Base-by-base conservation (phyloP, 2,329 filamentous ascomycete genomes). In the Arthrobotrys pseudoclavata region DNA sequence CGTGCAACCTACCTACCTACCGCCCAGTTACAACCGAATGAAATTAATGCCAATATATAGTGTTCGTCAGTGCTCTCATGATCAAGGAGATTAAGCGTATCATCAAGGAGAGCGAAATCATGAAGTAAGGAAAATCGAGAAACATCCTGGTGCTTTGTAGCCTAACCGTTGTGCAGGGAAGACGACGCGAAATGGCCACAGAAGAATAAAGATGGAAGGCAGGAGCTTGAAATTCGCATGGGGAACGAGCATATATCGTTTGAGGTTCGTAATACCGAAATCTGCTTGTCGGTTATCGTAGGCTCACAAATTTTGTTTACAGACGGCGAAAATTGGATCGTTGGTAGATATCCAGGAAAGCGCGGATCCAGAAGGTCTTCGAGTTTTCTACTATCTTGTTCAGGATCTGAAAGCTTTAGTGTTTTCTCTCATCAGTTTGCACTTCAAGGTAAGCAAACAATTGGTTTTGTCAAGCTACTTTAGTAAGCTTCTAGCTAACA, bases 311-410 rank as follows among this genome's bases (percentile, higher is more conserved):
- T 40, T 31, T 22, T 18, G 34, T 68, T 29, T 4, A 42, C 80
- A 97, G 94, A 99, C 96, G 31, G 96, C 96, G 40, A 99, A 99
- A 85, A 98, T 99, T 81, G 96, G 96, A 78, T 98, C 96, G 7
- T 86, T 99, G 62, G 94, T 97, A 80, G 96, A 99, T 83, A 96
- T 99, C 76, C 96, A 94, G 62, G 96, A 98, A 83, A 97, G 94
- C 1, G 91, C 93, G 63, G 96, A 99, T 83, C 96, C 96, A 1
- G 96, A 99, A 85, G 96, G 96, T 31, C 88, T 99, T 12, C 90
- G 96, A 61, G 96, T 99, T 2, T 99, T 99, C 85, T 99, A 99
- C 86, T 99, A 99, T 83, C 90, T 99, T 6, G 95, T 98, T 4
- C 96, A 99, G 83, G 96, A 99, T 83, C 86, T 99, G 26, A 99